phyloP scores from a whole-genome alignment of 441 rosid species.

The Adansonia grandidieri region DNA sequence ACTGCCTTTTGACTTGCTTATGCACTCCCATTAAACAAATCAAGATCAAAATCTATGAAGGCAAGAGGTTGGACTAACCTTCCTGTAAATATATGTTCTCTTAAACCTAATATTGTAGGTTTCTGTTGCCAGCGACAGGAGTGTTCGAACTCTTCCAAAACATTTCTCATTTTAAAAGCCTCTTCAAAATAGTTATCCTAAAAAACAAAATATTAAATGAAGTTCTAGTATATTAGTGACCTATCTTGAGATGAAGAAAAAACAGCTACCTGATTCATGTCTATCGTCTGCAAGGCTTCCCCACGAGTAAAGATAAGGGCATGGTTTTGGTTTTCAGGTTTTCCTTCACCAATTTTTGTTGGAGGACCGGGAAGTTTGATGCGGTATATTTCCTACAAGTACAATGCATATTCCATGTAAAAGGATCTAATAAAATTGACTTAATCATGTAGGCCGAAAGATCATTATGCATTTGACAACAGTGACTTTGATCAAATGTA shows the following conservation, averaged over 20 bases:
- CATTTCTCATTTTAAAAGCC: conserved; percentile 81
- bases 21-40: neutral
- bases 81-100: conserved; percentile 89
- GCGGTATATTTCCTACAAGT: conserved; percentile 88
- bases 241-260: conserved; percentile 25
- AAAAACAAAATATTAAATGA: conserved; percentile 23
- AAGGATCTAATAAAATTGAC: conserved; percentile 3
- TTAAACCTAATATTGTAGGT: conserved; percentile 77
- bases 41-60: neutral
- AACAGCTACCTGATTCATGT: conserved; percentile 88
- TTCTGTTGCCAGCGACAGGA: conserved; percentile 55
- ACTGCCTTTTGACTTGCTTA: neutral
- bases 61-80: conserved; percentile 42
- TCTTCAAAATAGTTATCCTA: conserved; percentile 85
- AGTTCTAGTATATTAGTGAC: conserved; percentile 14
- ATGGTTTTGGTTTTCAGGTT: conserved; percentile 99
- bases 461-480: conserved; percentile 12
- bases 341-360: conserved; percentile 93
- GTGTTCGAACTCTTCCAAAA: conserved; percentile 66
- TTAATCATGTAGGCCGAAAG: neutral
- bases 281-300: conserved; percentile 98
- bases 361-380: conserved; percentile 98
- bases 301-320: conserved; percentile 99
- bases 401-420: neutral
- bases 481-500: conserved; percentile 1